A percentile compares a stretch with the other conserved stretches of the same genome.
These are phyloP conservation scores for Cetradonia linearis DNA, from an alignment of 495 filamentous ascomycete genomes.

Conservation along the genomic window DNA sequence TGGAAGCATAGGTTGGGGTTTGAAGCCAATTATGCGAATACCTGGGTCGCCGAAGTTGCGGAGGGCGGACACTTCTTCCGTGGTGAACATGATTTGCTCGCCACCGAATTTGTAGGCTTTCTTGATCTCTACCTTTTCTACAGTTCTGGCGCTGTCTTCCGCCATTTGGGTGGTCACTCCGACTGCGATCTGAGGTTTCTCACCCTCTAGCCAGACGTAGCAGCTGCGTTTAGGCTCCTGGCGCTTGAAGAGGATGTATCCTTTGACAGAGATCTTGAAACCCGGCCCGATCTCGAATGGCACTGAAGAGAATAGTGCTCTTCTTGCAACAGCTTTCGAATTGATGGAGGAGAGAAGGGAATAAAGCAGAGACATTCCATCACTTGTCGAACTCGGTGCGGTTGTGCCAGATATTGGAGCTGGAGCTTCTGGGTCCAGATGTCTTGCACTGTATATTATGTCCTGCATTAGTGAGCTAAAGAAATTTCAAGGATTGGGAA, in stretches of 20 bases:
- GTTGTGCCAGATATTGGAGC: conserved; percentile 36
- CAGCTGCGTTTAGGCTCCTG: conserved; percentile 70
- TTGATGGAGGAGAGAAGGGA: conserved; percentile 83
- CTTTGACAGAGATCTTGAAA: conserved; percentile 80
- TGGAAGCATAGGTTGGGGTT: conserved; percentile 61
- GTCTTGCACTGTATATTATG: conserved; percentile 60
- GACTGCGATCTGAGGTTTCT: conserved; percentile 68
- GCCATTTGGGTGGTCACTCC: conserved; percentile 62
- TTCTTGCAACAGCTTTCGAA: conserved; percentile 77
- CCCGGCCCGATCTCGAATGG: conserved; percentile 78
- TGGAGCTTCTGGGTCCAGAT: conserved; percentile 58
- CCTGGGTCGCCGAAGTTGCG: conserved; percentile 69
- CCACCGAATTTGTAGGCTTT: conserved; percentile 96
- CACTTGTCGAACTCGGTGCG: conserved; percentile 43
- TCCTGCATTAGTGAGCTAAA: conserved; percentile 41
- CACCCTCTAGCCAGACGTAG: conserved; percentile 77
- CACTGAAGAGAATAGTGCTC: conserved; percentile 75
- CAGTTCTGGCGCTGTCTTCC: conserved; percentile 59
- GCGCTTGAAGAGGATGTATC: conserved; percentile 77
- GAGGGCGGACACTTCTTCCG: conserved; percentile 68
- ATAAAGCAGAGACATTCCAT: conserved; percentile 71
- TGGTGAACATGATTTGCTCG: conserved; percentile 74
- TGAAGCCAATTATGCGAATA: conserved; percentile 92
- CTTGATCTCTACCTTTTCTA: conserved; percentile 73
- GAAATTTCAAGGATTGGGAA: not conserved